Evolutionary conservation across 129 eudicot genomes (phyloP).

Genomic region (Centrapalus pauciflorus): DNA sequence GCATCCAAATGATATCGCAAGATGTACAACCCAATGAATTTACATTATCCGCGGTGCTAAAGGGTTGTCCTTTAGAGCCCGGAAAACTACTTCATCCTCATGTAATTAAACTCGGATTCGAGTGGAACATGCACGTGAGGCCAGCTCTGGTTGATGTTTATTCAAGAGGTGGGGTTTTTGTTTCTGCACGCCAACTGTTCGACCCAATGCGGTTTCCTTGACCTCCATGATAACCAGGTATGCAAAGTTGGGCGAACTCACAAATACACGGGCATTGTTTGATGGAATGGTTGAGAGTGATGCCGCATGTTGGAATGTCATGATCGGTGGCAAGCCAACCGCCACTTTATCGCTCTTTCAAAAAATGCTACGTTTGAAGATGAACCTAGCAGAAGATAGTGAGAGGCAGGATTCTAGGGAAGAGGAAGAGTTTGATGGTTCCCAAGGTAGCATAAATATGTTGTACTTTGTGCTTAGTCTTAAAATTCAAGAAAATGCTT

Average conservation of each 20-base stretch:
- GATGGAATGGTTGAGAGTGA: slow-evolving; percentile 46
- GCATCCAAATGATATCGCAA: slow-evolving; percentile 40
- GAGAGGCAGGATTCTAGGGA: too few species aligned
- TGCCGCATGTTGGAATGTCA: too few species aligned
- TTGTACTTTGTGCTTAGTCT: too few species aligned
- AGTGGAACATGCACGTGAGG: slow-evolving; percentile 36
- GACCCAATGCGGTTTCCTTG: slow-evolving; percentile 46
- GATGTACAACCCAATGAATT: slow-evolving; percentile 49
- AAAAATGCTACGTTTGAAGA: slow-evolving; percentile 25
- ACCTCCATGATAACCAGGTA: too few species aligned
- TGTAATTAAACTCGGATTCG: slow-evolving; percentile 41
- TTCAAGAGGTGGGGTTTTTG: slow-evolving; percentile 40
- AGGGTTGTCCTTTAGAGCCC: slow-evolving; percentile 18
- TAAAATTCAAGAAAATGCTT: too few species aligned
- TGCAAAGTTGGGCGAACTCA: slow-evolving; percentile 43
- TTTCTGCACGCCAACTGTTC: slow-evolving; percentile 37
- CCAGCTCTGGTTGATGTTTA: slow-evolving; percentile 55
- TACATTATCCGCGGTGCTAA: slow-evolving; percentile 44
- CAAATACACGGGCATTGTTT: slow-evolving; percentile 43
- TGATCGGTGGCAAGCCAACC: slow-evolving; percentile 36
- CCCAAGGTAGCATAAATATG: too few species aligned
- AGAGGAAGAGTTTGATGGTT: too few species aligned
- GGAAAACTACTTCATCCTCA: too few species aligned
- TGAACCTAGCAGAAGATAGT: too few species aligned
- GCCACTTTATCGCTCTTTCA: slow-evolving; percentile 48